Base-by-base conservation (phyloP, 2,329 filamentous ascomycete species). In the Curvularia spicifera region DNA sequence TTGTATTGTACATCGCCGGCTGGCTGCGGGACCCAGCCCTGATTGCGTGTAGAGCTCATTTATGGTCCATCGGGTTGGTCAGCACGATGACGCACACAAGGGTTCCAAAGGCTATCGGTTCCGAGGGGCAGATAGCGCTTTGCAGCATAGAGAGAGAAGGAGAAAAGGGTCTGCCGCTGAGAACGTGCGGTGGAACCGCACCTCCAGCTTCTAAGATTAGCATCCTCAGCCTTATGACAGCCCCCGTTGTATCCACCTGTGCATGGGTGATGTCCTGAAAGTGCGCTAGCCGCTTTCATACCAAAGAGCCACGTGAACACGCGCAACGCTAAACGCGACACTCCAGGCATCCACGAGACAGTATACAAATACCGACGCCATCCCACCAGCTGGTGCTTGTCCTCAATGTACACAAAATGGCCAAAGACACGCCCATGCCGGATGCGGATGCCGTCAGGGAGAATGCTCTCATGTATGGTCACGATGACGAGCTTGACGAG, bases 381-480 rank as follows among this genome's bases (percentile, higher is more conserved):
- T 8, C 44, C 13, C 24, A 40, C 29, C 13, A 22, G n/a, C 26
- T 12, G 4, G 22, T 24, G 22, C 40, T 39, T 33, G 44, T 44
- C 35, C 59, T 40, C 59, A 54, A 68, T 66, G 61, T 47, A 56
- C 55, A 51, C 59, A 67, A 26, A 28, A 77, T 77, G 74, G 61
- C 61, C 5, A 60, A 69, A 31, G 69, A 76, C 28, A 69, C 57
- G 7, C 54, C 55, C 4, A 80, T 81, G 76, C 73, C 69, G 45
- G 78, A 81, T 61, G 71, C 68, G 2, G 78, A 80, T 35, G 80
- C 80, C 3, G 70, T 71, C 13, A 74, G 76, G 28, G 83, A 85
- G 61, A 81, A 83, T 48, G 72, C 76, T 31, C 78, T 78, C 62
- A 82, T 83, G 76, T 84, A 84, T 60, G 76, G 78, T 40, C 77